Evolutionary conservation across 352 stramenopile species (phyloP), one percentile per base, ranked within the genome.

Genomic region (Pilasporangium apinafurcum): DNA sequence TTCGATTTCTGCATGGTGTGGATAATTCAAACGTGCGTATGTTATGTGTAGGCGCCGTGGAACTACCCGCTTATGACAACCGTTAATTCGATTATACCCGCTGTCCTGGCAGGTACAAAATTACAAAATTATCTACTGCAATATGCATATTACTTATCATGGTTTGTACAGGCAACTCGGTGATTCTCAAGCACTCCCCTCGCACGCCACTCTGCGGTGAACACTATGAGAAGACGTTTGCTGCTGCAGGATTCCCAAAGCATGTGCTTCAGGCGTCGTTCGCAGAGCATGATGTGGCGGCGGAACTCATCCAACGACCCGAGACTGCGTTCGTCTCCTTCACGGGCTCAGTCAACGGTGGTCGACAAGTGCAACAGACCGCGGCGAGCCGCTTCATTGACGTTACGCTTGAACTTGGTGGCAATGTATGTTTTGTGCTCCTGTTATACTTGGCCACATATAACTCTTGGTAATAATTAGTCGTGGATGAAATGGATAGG

Each of bases 31-130:
- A n/a, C n/a, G n/a, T n/a, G n/a, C n/a, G n/a, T n/a, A n/a, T n/a
- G n/a, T n/a, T n/a, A n/a, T 47, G 16, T 47, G 9, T 38, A 84
- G 60, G 76, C 78, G 31, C 76, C 82, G 5, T 93, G 78, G 76
- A 93, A 93, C 65, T 94, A 91, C 54, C 79, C 80, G 32, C 56
- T 92, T 28, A 85, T 94, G 68, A 94, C 80, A n/a, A 75, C 74
- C 8, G 78, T 91, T 43, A 94, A 94, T 53, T 84, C 69, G 17
- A 79, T 92, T 46, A 84, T 92, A 36, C 83, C 83, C 3, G 77
- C 81, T n/a, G 61, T 93, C 21, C 59, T 93, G 2, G 78, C 78
- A 1, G 74, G 58, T 68, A 35, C 45, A 39, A 24, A 8, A 5
- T 10, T 30, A 29, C 20, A 13, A 32, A 34, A n/a, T 51, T 36